These are phyloP conservation scores for Rhododendron mucronatum DNA, from an alignment of 148 eudicot species.

Conservation along the genomic window DNA sequence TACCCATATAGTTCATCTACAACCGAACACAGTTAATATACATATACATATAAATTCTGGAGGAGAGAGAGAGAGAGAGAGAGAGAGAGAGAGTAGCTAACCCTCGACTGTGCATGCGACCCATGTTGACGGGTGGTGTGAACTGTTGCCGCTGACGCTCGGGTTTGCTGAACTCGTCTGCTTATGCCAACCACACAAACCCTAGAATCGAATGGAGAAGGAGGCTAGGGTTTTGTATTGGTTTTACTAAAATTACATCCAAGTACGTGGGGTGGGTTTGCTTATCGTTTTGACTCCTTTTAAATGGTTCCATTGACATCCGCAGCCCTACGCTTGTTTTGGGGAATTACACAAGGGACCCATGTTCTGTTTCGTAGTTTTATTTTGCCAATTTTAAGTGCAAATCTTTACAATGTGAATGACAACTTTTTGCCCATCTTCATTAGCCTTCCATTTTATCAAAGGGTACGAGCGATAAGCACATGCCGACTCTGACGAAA, in stretches of 20 bases:
- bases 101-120: slow-evolving; percentile 29
- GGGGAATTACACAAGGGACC: background rate
- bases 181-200: background rate
- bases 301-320: background rate
- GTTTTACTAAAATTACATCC: background rate
- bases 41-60: too few species aligned
- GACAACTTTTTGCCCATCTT: too few species aligned
- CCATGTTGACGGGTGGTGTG: slow-evolving; percentile 14
- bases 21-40: background rate
- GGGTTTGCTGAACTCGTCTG: slow-evolving; percentile 3
- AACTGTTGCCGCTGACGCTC: background rate
- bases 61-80: background rate
- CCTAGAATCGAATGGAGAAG: background rate
- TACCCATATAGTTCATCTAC: background rate
- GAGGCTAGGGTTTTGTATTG: slow-evolving; percentile 4
- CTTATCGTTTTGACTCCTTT: background rate
- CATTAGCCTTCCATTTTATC: too few species aligned
- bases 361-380: background rate
- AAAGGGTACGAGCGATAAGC: background rate
- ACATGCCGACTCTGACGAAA: too few species aligned
- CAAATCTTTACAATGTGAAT: background rate
- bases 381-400: too few species aligned
- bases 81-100: background rate
- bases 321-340: background rate
- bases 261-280: background rate